Conservation (phyloP, 2,329 filamentous ascomycete genomes). For the Aspergillus sp. region DNA sequence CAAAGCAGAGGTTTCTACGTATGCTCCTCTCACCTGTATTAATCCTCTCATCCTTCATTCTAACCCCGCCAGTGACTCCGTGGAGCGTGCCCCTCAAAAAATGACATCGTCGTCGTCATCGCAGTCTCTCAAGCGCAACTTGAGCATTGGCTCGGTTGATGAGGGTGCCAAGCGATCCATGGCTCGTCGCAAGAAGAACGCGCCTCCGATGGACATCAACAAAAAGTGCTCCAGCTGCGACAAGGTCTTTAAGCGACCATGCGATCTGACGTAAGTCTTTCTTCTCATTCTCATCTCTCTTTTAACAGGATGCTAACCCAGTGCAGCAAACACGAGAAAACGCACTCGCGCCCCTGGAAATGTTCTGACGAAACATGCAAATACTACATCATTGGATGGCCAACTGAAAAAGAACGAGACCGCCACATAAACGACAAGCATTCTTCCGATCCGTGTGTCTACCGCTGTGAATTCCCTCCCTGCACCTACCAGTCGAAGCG, state of each 20-base stretch:
- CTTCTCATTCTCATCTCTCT: neutral
- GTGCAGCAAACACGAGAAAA: conserved; percentile 84
- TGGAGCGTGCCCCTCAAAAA: too few relatives aligned
- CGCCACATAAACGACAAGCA: conserved; percentile 97
- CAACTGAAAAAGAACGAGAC: conserved; percentile 95
- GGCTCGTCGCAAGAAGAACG: conserved; percentile 92
- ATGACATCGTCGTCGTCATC: conserved; percentile 70
- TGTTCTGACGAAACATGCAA: conserved; percentile 77
- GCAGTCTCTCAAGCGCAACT: conserved; percentile 57
- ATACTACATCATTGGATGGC: conserved; percentile 84
- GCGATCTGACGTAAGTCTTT: conserved; percentile 63
- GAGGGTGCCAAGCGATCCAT: conserved; percentile 87
- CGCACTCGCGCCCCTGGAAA: conserved; percentile 93
- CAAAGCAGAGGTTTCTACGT: too few relatives aligned
- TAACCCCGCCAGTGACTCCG: too few relatives aligned
- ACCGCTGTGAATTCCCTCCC: conserved; percentile 69
- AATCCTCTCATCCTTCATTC: too few relatives aligned
- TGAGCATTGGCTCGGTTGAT: conserved; percentile 53
- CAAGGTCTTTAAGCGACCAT: conserved; percentile 94
- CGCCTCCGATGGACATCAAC: conserved; percentile 72
- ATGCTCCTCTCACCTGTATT: too few relatives aligned
- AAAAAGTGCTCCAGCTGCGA: conserved; percentile 75
- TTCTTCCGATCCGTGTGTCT: conserved; percentile 68
- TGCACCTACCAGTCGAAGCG: conserved; percentile 94
- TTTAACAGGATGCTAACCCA: conserved; percentile 4